Percentiles rank a stretch among this genome's conserved stretches.
These are phyloP conservation scores for Entoloma clypeatum DNA, from an alignment of 1,284 basidiomycete species.

Conservation along the genomic window DNA sequence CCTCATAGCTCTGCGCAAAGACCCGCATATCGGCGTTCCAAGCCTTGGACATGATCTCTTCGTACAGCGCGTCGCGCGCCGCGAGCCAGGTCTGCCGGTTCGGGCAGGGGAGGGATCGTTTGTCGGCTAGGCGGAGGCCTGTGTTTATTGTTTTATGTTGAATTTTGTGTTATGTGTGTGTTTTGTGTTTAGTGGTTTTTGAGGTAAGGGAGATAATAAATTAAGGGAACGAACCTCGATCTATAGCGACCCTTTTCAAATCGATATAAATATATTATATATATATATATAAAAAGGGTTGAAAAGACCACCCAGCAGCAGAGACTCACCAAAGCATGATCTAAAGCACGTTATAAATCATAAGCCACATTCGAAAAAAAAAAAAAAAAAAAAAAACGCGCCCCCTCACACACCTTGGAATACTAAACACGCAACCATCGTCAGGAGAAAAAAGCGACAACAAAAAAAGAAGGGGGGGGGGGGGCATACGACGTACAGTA, in stretches of 20 bases:
- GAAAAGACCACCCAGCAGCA: too few relatives aligned
- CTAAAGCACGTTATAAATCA: conserved; percentile 31
- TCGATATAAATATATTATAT: neutral
- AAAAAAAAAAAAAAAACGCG: conserved; percentile 3
- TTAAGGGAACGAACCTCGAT: conserved; percentile 54
- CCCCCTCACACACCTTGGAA: too few relatives aligned
- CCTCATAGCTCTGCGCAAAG: conserved; percentile 80
- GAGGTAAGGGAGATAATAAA: neutral
- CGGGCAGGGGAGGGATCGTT: conserved; percentile 78
- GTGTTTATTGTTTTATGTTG: neutral
- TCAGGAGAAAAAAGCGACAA: neutral
- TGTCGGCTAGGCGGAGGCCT: conserved; percentile 87
- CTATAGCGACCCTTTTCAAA: conserved; percentile 79
- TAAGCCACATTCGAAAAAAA: neutral
- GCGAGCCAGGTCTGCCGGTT: conserved; percentile 68
- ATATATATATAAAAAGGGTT: too few relatives aligned
- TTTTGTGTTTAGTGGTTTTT: too few relatives aligned
- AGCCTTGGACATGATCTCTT: conserved; percentile 79
- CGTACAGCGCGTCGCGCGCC: conserved; percentile 78
- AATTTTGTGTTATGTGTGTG: too few relatives aligned
- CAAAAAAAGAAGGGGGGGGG: neutral
- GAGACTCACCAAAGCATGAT: conserved; percentile 85
- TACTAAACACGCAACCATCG: too few relatives aligned
- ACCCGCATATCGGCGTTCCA: conserved; percentile 66
- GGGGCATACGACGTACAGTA: conserved; percentile 46